Conservation (phyloP, 768 basidiomycete genomes). For the Podaxis pistillaris region DNA sequence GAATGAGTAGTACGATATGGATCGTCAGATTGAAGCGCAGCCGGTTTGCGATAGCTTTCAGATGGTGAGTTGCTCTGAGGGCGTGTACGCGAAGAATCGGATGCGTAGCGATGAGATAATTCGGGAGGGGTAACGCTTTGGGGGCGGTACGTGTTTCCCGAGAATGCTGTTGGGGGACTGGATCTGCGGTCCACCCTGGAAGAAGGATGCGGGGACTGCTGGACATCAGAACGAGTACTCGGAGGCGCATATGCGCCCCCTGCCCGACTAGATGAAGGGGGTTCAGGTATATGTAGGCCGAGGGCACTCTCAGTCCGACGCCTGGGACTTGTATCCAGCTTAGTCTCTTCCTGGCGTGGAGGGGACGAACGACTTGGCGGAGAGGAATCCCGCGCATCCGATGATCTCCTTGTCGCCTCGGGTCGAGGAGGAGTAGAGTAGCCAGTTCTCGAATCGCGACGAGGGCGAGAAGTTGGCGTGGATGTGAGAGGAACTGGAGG, state of each 20-base stretch:
- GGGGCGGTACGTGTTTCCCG: neutral
- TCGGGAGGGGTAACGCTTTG: neutral
- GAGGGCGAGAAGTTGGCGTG: conserved; percentile 2
- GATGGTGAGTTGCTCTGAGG: conserved; percentile 7
- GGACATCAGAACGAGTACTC: neutral
- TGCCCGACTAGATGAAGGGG: neutral
- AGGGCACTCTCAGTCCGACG: neutral
- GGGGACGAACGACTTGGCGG: conserved; percentile 8
- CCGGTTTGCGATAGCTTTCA: neutral
- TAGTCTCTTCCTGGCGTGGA: conserved; percentile 2
- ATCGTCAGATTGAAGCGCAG: neutral
- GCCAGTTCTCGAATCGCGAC: conserved; percentile 3
- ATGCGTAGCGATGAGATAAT: neutral
- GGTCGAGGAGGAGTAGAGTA: neutral
- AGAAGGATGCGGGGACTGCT: neutral
- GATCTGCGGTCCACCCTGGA: conserved; percentile 1
- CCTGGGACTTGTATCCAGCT: conserved; percentile 7
- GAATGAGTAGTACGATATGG: neutral
- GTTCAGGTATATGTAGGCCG: neutral
- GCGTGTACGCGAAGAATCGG: neutral
- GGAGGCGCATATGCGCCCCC: neutral
- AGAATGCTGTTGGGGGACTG: neutral
- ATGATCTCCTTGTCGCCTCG: neutral
- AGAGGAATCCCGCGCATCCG: conserved; percentile 2
- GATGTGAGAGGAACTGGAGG: conserved; percentile 5